Evolutionary conservation across 2,329 filamentous ascomycete genomes (phyloP).

Genomic region (Aplosporella prunicola): DNA sequence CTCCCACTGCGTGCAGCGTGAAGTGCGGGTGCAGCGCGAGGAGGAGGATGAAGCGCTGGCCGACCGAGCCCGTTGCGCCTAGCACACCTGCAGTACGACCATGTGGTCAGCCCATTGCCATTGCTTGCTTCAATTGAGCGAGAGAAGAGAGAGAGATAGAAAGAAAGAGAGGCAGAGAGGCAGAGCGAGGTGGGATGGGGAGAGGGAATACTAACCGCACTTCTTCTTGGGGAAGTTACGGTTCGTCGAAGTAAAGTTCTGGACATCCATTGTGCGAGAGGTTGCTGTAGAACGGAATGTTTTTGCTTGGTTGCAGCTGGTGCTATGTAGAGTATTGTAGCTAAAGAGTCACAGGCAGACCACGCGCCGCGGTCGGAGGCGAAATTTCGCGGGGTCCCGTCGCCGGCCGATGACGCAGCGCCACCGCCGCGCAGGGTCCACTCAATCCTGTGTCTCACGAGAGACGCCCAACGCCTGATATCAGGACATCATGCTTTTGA

Average conservation of each 20-base stretch:
- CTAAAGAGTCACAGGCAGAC: too few species aligned
- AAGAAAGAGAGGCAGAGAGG: neutral
- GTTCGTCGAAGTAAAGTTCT: slow-evolving; percentile 31
- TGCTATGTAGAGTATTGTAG: too few species aligned
- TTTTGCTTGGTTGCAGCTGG: too few species aligned
- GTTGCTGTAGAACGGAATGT: neutral
- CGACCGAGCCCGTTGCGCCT: slow-evolving; percentile 87
- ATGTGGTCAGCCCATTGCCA: slow-evolving; percentile 13
- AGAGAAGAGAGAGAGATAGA: too few species aligned
- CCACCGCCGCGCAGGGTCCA: too few species aligned
- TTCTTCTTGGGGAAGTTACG: slow-evolving; percentile 41
- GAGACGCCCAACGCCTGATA: too few species aligned
- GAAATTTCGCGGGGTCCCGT: too few species aligned
- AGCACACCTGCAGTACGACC: slow-evolving; percentile 49
- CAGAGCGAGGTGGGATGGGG: neutral
- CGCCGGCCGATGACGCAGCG: too few species aligned
- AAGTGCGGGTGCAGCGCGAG: slow-evolving; percentile 82
- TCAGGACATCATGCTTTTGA: too few species aligned
- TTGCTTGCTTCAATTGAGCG: slow-evolving; percentile 1
- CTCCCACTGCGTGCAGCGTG: slow-evolving; percentile 77
- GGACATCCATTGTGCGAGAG: slow-evolving; percentile 29
- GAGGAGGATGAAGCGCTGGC: slow-evolving; percentile 89
- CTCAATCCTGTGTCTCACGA: too few species aligned
- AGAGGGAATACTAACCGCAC: slow-evolving; percentile 36
- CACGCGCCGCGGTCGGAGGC: too few species aligned